A percentile compares a stretch with the other conserved stretches of the same genome.
phyloP scores from a whole-genome alignment of 495 filamentous ascomycete genomes.

The Physcia stellaris region DNA sequence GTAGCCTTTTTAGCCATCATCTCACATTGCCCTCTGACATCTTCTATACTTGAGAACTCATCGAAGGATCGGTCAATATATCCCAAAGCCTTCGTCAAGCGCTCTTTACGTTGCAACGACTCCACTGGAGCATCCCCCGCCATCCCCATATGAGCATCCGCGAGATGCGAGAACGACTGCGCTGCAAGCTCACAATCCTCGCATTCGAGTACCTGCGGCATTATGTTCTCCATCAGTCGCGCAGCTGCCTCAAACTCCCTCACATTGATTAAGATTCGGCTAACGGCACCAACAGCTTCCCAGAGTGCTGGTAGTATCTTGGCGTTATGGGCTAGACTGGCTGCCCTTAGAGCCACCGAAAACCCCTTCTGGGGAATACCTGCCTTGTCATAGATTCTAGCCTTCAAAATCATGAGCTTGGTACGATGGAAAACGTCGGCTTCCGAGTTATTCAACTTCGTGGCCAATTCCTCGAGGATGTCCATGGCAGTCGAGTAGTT shows the following conservation, averaged over 20 bases:
- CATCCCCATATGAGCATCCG: slow-evolving; percentile 72
- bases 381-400: slow-evolving; percentile 51
- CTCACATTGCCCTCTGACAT: slow-evolving; percentile 61
- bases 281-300: slow-evolving; percentile 57
- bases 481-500: slow-evolving; percentile 50
- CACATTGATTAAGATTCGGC: slow-evolving; percentile 53
- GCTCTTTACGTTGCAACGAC: slow-evolving; percentile 34
- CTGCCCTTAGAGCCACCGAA: slow-evolving; percentile 67
- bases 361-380: slow-evolving; percentile 72
- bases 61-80: slow-evolving; percentile 54
- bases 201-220: slow-evolving; percentile 73
- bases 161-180: slow-evolving; percentile 58
- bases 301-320: slow-evolving; percentile 62
- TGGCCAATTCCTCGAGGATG: slow-evolving; percentile 53
- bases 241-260: slow-evolving; percentile 61
- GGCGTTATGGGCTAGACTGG: slow-evolving; percentile 58
- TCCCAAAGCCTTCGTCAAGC: slow-evolving; percentile 48
- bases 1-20: slow-evolving; percentile 80
- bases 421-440: slow-evolving; percentile 65
- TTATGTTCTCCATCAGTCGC: slow-evolving; percentile 52
- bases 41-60: slow-evolving; percentile 60
- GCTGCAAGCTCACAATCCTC: slow-evolving; percentile 52
- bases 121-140: slow-evolving; percentile 36
- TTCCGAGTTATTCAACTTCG: slow-evolving; percentile 49
- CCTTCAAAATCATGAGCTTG: slow-evolving; percentile 64